Evolutionary conservation across 768 basidiomycete species (phyloP), one percentile per base, ranked within the genome.

Genomic region (Saitozyma podzolica): DNA sequence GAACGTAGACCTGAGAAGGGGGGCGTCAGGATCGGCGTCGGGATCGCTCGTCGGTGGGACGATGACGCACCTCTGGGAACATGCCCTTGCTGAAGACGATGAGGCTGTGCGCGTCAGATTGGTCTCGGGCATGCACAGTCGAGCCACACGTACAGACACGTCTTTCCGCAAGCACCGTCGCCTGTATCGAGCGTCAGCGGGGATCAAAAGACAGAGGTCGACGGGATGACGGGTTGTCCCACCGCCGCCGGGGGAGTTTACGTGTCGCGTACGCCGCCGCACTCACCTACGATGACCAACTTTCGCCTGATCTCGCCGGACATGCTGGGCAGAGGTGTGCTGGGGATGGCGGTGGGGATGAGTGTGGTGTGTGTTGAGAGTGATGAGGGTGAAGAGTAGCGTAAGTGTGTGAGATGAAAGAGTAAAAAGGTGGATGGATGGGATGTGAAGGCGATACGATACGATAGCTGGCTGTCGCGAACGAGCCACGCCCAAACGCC

Each of bases 121-220:
- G 45, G 49, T 45, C 29, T 29, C 29, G 29, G 43, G 9, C 51
- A 48, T 59, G 54, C 40, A 13, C 29, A 48, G 42, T 7, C 6
- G 13, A 39, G 19, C 53, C 29, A 13, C 40, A 13, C 11, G 14
- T 53, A 70, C 66, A 77, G 68, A 76, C 78, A 72, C 55, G 81
- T 82, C 72, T 99, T 99, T 76, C 96, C 95, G 78, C 92, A 97
- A 69, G 95, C 95, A 84, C 95, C 95, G 82, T 99, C 95, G 71
- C 95, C 95, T 75, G 49, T 54, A n/a, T 7, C 41, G 29, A 29
- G 19, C 43, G 57, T 54, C 48, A 57, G 48, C 54, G 19, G 8
- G 29, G 43, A 40, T 10, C 17, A 19, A 42, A 5, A 3, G 17
- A 16, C 40, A 47, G 8, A 10, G 59, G 45, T 47, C 45, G 11